phyloP scores from a whole-genome alignment of 1,284 basidiomycete species.

The Apiotrichum porosum region DNA sequence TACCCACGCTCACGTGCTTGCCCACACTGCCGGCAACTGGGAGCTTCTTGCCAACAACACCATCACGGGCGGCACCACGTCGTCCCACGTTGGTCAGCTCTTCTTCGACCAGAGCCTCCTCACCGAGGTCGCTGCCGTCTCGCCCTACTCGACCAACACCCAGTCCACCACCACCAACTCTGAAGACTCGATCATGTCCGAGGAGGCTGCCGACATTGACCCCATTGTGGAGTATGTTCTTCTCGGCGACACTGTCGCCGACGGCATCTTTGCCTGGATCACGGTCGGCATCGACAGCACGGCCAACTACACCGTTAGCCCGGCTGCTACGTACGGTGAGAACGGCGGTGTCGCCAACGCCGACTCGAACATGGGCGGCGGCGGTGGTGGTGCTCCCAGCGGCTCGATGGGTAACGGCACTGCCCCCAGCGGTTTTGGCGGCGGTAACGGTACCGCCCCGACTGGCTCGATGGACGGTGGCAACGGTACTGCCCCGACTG shows the following conservation, averaged over 20 bases:
- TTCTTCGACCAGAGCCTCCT: constrained; percentile 51
- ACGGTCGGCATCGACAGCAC: constrained; percentile 17
- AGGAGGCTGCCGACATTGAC: constrained; percentile 14
- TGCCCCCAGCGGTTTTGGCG: no score
- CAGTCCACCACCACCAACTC: constrained; percentile 10
- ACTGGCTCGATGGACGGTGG: not conserved
- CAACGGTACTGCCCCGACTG: not conserved
- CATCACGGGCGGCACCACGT: constrained; percentile 38
- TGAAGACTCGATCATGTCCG: constrained; percentile 15
- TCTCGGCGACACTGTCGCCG: constrained; percentile 15
- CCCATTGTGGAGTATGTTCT: constrained; percentile 22
- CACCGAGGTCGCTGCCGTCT: constrained; percentile 40
- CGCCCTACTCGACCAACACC: constrained; percentile 46
- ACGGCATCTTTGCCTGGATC: constrained; percentile 24
- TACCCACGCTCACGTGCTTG: constrained; percentile 24
- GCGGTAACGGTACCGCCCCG: not conserved
- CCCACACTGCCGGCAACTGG: constrained; percentile 15
- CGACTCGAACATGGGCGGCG: not conserved
- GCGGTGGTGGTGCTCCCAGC: not conserved
- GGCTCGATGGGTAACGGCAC: not conserved
- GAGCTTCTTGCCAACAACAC: constrained; percentile 27
- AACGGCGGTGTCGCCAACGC: constrained; percentile 16
- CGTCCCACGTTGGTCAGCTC: constrained; percentile 50
- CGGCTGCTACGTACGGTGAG: constrained; percentile 7
- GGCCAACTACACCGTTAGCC: constrained; percentile 2